Base-by-base conservation (phyloP, 768 basidiomycete genomes). In the Collybia mongolica region DNA sequence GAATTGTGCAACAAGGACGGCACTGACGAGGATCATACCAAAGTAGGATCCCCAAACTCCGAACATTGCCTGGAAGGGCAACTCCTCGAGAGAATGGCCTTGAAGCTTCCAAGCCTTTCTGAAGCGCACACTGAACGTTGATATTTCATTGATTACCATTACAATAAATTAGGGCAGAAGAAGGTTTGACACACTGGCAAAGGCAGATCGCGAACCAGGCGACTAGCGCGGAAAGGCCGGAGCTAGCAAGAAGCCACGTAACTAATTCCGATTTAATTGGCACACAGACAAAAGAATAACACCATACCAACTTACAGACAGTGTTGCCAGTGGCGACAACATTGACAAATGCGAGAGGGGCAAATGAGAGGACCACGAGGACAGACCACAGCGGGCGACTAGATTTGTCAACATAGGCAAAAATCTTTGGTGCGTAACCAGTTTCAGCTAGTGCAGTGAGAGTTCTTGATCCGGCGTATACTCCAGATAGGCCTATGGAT, bases 11-110 rank as follows among this genome's bases (percentile, higher is more conserved):
- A 76, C 70, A 28, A 75, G 53, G n/a, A 75, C 73, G 17, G 75
- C 59, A 40, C 57, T 35, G 24, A 74, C 57, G 9, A 75, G 69
- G 43, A 72, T 60, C 24, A 72, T 63, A 53, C 75, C 73, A 49
- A 75, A 71, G 69, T 71, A 75, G 3, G 73, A 76, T 9, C 75
- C 75, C 19, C 61, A 76, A n/a, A 70, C 65, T 32, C 75, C 75
- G 43, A 72, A 72, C 6, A 76, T 47, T 9, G 74, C 73, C 32
- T 60, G 60, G 69, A 69, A 76, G 18, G 74, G 74, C 6, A 76
- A 66, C 52, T 76, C 74, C 39, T 74, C 73, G 19, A 71, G 1
- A 0, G 71, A 72, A 53, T 76, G 74, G 3, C 74, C 73, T 60
- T 76, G 73, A 15, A 65, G 63, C 12, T 59, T 48, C 74, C 74